These are phyloP conservation scores for Colletotrichum ledebouriae DNA, from an alignment of 2,329 filamentous ascomycete species.

Conservation along the genomic window DNA sequence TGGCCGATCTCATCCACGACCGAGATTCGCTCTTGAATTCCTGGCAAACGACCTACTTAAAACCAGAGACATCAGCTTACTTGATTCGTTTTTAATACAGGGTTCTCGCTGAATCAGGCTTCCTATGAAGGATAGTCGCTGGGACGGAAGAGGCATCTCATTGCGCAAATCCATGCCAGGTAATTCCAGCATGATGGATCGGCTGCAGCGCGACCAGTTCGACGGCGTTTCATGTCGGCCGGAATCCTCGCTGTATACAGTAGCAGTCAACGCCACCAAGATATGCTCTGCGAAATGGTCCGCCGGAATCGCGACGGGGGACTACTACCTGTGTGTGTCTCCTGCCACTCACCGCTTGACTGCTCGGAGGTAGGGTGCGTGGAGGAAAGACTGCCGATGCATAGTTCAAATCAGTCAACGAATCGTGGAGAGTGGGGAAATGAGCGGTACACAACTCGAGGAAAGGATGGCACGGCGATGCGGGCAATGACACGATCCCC, in stretches of 20 bases:
- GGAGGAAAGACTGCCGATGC: no score
- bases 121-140: constrained; percentile 59
- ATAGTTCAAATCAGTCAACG: no score
- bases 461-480: no score
- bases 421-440: no score
- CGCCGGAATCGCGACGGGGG: background rate
- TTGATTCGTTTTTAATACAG: constrained; percentile 51
- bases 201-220: background rate
- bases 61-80: constrained; percentile 43
- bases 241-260: background rate
- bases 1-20: no score
- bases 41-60: background rate
- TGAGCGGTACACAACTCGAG: no score
- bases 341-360: no score
- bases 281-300: constrained; percentile 1
- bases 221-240: background rate
- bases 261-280: background rate
- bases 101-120: constrained; percentile 72
- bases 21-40: background rate
- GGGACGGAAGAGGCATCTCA: constrained; percentile 10
- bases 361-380: background rate
- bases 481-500: no score
- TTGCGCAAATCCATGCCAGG: constrained; percentile 11
- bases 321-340: no score
- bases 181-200: background rate